Base-by-base conservation (phyloP, 345 rosid genomes). In the Bretschneidera sinensis region DNA sequence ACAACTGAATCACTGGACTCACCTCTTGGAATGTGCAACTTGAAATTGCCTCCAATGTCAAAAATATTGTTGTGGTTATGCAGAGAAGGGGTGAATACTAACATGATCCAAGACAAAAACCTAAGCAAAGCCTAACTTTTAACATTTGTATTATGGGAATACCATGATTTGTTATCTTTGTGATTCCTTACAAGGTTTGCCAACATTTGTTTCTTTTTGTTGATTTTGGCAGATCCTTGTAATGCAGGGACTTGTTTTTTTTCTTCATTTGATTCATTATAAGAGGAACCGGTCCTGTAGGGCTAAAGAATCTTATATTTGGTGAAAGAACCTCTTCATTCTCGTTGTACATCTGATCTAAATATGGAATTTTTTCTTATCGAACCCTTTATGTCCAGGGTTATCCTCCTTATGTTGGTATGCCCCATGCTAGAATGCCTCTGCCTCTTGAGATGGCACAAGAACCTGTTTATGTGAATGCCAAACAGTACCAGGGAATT, bases 391-490 rank as follows among this genome's bases (percentile, higher is more conserved):
- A 64, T 59, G 76, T 55, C 48, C 84, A 94, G 99, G 95, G 86
- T 49, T 94, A 85, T 71, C 89, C 86, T 65, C 91, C 86, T 33
- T 77, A 83, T 72, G 78, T 71, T 70, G 96, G 95, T 63, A 76
- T 82, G 81, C 78, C 82, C 64, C 97, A 85, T 48, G 82, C 86
- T 24, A 83, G 97, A 79, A 86, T 90, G 89, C 85, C 87, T 55
- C 70, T 94, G 74, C 97, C 91, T 1, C 85, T 75, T 55, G 99
- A 90, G 82, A 72, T 85, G 84, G 75, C 96, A 48, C 96, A 86
- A 74, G 97, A 94, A 64, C 95, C 97, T 20, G 97, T 94, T 59
- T 94, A 85, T 66, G 99, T 94, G 65, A 94, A 94, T 80, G 96
- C 97, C 14, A 94, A 94, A 69, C 96, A 94, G 66, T 94, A 83